Conservation (phyloP, 1,284 basidiomycete species). For the Apiotrichum porosum region DNA sequence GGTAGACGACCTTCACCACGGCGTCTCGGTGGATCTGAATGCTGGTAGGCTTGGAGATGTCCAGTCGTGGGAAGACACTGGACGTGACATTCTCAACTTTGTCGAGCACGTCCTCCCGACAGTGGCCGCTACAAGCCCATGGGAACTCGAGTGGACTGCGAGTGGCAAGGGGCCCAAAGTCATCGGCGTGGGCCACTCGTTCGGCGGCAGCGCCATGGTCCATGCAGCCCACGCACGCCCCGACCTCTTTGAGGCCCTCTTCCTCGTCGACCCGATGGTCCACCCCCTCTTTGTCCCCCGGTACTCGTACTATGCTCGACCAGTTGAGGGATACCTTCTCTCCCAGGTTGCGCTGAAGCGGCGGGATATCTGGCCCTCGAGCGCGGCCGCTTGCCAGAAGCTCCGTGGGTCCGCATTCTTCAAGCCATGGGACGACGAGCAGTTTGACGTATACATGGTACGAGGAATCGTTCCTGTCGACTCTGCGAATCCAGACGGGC, state of each 20-base stretch:
- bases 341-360: constrained; percentile 57
- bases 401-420: constrained; percentile 46
- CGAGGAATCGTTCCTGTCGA: constrained; percentile 56
- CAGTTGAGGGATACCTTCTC: constrained; percentile 15
- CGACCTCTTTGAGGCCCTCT: constrained; percentile 63
- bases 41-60: constrained; percentile 50
- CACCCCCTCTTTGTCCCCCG: background rate
- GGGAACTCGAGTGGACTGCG: constrained; percentile 52
- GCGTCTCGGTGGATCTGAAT: constrained; percentile 67
- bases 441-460: constrained; percentile 63
- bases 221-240: constrained; percentile 63
- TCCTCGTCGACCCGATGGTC: constrained; percentile 68
- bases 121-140: background rate
- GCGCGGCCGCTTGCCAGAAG: constrained; percentile 60
- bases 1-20: constrained; percentile 71
- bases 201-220: constrained; percentile 63
- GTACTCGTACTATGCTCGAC: constrained; percentile 21
- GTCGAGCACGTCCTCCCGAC: constrained; percentile 50
- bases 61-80: constrained; percentile 40
- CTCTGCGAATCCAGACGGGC: background rate
- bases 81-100: constrained; percentile 46
- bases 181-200: constrained; percentile 72
- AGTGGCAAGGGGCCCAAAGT: constrained; percentile 16
- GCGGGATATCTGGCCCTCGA: constrained; percentile 57
- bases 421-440: constrained; percentile 54